Base-by-base conservation (phyloP, 495 filamentous ascomycete genomes). In the Trichoderma asperelloides region DNA sequence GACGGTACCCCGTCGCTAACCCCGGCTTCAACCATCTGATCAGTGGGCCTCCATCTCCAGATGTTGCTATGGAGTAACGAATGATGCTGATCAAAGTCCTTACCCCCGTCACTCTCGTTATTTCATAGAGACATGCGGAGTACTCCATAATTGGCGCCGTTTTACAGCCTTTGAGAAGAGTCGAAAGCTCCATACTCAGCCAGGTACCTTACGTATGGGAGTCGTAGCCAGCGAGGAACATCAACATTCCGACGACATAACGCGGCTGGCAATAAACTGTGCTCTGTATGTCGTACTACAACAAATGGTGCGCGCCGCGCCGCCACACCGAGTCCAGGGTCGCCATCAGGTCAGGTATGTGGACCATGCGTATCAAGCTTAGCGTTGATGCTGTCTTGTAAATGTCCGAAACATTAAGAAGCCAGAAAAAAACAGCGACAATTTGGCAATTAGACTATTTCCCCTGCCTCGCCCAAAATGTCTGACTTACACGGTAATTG, bases 1-100 rank as follows among this genome's bases (percentile, higher is more conserved):
- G 55, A 18, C 30, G 25, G 55, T 9, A 15, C 4, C 49, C 49
- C 4, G 49, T 60, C 27, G 51, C 23, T 60, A 25, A 30, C 18
- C 27, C 55, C 23, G 55, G 55, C 55, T 60, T 13, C 28, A 60
- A 3, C 55, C 55, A 60, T 60, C 55, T 57, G 49, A 27, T 16
- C 23, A 57, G 55, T 15, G 55, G 23, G 47, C n/a, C 21, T 25
- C 55, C 55, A 60, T 60, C 55, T 60, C 55, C 55, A 60, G 55
- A 60, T 60, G 43, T 37, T 7, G 9, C n/a, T n/a, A n/a, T n/a
- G n/a, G n/a, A n/a, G n/a, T 37, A 7, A 37, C 33, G 9, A 37
- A 8, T 8, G n/a, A 18, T 51, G 47, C 47, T 21, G n/a, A 51
- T 51, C 47, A n/a, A 5, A 21, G 18, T 3, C 47, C n/a, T 23